Conservation (phyloP, 768 basidiomycete species). For the Termitomyces sp. region DNA sequence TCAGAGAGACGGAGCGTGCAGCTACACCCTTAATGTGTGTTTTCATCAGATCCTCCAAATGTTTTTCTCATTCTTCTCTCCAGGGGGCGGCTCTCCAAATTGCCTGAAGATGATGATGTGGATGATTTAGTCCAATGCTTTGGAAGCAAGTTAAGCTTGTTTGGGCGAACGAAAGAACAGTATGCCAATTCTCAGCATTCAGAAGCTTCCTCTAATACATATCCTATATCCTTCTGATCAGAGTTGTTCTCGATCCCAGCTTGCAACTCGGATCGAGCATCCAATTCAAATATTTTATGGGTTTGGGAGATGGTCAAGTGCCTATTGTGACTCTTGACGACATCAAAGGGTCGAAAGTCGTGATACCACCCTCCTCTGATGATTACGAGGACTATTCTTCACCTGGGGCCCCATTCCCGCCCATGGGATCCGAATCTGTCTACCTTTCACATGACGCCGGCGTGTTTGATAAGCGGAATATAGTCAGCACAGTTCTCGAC, state of each 20-base stretch:
- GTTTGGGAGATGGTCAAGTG: neutral
- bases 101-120: neutral
- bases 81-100: neutral
- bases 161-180: slow-evolving; percentile 6
- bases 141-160: slow-evolving; percentile 3
- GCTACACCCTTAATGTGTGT: neutral
- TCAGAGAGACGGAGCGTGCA: neutral
- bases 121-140: neutral
- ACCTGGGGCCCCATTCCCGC: neutral
- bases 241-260: slow-evolving; percentile 1
- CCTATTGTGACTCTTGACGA: slow-evolving; percentile 4
- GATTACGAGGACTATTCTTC: neutral
- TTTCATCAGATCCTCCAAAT: neutral
- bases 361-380: neutral
- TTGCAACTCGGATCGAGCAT: neutral
- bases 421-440: neutral
- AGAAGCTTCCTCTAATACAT: neutral
- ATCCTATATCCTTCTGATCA: neutral
- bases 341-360: neutral
- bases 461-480: neutral
- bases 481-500: neutral
- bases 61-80: neutral
- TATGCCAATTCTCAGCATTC: neutral
- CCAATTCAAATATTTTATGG: neutral
- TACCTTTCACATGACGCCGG: neutral